Conservation (phyloP, 2,329 filamentous ascomycete genomes). For the Penicillium sp. region DNA sequence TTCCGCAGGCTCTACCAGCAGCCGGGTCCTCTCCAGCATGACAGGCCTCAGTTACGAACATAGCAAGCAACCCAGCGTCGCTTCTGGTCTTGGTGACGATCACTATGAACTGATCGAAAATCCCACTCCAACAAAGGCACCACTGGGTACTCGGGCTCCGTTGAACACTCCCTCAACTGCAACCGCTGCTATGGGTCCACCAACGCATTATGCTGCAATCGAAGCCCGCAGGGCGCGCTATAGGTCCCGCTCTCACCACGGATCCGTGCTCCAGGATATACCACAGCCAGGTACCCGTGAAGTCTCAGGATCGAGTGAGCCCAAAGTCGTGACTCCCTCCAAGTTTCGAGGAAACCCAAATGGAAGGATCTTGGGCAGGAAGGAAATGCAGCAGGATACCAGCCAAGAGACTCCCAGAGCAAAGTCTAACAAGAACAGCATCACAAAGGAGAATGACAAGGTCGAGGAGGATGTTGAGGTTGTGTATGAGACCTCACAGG, state of each 20-base stretch:
- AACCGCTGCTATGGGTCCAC: conserved; percentile 18
- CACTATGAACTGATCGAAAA: conserved; percentile 39
- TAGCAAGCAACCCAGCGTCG: conserved; percentile 40
- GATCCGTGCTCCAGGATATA: conserved; percentile 28
- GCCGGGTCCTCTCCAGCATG: conserved; percentile 41
- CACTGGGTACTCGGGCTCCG: conserved; percentile 29
- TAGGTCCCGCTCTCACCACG: conserved; percentile 17
- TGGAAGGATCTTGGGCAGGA: conserved; percentile 32
- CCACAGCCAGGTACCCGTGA: conserved; percentile 31
- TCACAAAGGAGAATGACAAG: conserved; percentile 18
- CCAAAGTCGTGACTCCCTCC: conserved; percentile 20
- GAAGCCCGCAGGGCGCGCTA: conserved; percentile 30
- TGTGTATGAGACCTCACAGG: neutral
- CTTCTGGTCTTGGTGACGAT: conserved; percentile 36
- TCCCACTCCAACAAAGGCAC: conserved; percentile 36
- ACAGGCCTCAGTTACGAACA: conserved; percentile 43
- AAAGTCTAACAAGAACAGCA: conserved; percentile 9
- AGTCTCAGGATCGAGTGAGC: conserved; percentile 34
- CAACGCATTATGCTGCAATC: conserved; percentile 30
- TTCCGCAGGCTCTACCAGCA: conserved; percentile 39
- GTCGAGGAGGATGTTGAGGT: neutral
- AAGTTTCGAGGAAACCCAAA: conserved; percentile 34
- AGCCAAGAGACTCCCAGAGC: conserved; percentile 24
- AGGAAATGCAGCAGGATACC: conserved; percentile 28
- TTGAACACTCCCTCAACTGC: conserved; percentile 30